Conservation (phyloP, 1,284 basidiomycete species). For the Malassezia sympodialis region DNA sequence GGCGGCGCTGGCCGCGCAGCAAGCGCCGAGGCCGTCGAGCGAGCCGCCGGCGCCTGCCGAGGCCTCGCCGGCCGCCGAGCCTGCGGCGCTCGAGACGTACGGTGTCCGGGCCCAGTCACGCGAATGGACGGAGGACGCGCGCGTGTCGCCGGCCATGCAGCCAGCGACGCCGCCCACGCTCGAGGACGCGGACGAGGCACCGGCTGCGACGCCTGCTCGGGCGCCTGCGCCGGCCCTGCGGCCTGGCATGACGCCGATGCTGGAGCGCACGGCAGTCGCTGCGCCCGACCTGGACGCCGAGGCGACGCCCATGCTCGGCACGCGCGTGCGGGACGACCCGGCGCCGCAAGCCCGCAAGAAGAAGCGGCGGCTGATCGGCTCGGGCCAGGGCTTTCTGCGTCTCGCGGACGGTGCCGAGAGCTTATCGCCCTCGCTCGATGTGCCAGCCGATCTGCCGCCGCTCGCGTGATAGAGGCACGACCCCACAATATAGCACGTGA, state of each 20-base stretch:
- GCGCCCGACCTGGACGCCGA: slow-evolving; percentile 6
- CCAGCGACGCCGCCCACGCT: neutral
- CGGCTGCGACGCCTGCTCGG: neutral
- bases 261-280: neutral
- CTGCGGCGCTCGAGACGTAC: neutral
- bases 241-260: slow-evolving; percentile 11
- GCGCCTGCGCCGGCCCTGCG: neutral
- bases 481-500: neutral
- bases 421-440: slow-evolving; percentile 11
- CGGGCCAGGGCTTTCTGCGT: slow-evolving; percentile 4
- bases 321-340: neutral
- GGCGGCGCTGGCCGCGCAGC: neutral
- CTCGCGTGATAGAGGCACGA: neutral
- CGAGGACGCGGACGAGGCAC: neutral
- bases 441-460: slow-evolving; percentile 8
- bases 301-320: slow-evolving; percentile 14
- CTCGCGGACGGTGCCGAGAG: slow-evolving; percentile 4
- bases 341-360: slow-evolving; percentile 6
- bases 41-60: neutral
- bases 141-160: neutral
- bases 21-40: neutral
- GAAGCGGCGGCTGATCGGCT: slow-evolving; percentile 11
- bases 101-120: neutral
- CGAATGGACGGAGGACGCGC: neutral
- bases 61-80: neutral